Conservation (phyloP, 2,329 filamentous ascomycete species). For the Herpotrichia juniperi region DNA sequence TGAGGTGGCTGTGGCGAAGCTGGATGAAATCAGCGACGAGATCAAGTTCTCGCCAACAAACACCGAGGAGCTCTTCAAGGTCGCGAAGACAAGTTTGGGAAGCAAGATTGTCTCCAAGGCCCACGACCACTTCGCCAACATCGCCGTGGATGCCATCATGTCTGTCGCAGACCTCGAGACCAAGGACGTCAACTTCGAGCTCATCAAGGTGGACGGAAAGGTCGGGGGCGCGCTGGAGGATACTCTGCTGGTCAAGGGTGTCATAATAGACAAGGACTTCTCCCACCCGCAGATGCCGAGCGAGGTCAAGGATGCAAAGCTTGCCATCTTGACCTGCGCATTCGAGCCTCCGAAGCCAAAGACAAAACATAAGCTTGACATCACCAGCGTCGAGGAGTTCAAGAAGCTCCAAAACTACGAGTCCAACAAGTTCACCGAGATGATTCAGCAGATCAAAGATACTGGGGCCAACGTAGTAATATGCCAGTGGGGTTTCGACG, state of each 20-base stretch:
- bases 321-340: conserved; percentile 95
- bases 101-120: conserved; percentile 99
- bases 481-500: conserved; percentile 99
- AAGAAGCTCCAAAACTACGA: conserved; percentile 97
- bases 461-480: conserved; percentile 97
- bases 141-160: conserved; percentile 94
- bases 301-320: conserved; percentile 92
- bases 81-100: conserved; percentile 92
- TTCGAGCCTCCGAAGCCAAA: conserved; percentile 99
- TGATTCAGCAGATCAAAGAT: conserved; percentile 98
- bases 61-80: conserved; percentile 87
- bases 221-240: conserved; percentile 94
- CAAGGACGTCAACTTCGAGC: conserved; percentile 97
- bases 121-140: conserved; percentile 96
- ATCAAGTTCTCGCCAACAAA: conserved; percentile 83
- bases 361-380: conserved; percentile 99
- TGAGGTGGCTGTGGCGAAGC: conserved; percentile 90
- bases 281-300: conserved; percentile 99
- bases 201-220: conserved; percentile 99
- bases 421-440: conserved; percentile 93
- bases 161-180: conserved; percentile 95
- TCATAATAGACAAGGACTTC: conserved; percentile 99
- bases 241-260: conserved; percentile 92
- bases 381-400: conserved; percentile 96
- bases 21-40: conserved; percentile 90